Evolutionary conservation across 345 rosid genomes (phyloP), one percentile per base, ranked within the genome.

Genomic region (Pistacia integerrima): DNA sequence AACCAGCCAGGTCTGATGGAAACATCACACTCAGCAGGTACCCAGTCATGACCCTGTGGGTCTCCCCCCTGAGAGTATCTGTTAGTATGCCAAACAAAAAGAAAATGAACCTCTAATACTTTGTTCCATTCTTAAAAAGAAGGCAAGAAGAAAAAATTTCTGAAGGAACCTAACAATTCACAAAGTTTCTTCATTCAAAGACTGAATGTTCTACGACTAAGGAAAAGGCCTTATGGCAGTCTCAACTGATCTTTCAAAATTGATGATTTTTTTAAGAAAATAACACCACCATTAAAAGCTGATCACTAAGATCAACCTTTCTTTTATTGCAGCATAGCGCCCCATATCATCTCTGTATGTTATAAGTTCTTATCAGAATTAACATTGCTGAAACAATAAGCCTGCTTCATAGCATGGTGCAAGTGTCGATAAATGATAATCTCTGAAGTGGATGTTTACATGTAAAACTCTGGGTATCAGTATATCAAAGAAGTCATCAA

Each of bases 1-100:
- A 95, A 95, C 99, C 98, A 93, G 64, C 99, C 97, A 1, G 87
- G 93, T 74, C 97, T 78, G 72, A 95, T 93, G 28, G 94, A 95
- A 68, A 95, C 98, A 82, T 91, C 98, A 61, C 99, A 93, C 75
- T 95, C 99, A 10, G 92, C 88, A 33, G 98, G 96, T 55, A 95
- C 91, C 97, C 98, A 93, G 78, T 93, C 95, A 41, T 82, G 84
- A 55, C 98, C 98, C 0, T 33, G 75, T 0, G 87, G 83, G 79
- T 95, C 99, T 76, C 99, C 97, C 55, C 67, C 71, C 63, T 79
- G 81, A 4, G 80, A 82, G 74, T 91, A 95, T 74, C 94, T 94
- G 79, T 73, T 60, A 33, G 61, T 77, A 68, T 30, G 78, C 52
- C 65, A 76, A 70, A 46, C 35, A 64, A 4, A 51, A 76, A 67